These are phyloP conservation scores for Paramecium primaurelia DNA, from an alignment of 73 alveolate species.

Conservation along the genomic window DNA sequence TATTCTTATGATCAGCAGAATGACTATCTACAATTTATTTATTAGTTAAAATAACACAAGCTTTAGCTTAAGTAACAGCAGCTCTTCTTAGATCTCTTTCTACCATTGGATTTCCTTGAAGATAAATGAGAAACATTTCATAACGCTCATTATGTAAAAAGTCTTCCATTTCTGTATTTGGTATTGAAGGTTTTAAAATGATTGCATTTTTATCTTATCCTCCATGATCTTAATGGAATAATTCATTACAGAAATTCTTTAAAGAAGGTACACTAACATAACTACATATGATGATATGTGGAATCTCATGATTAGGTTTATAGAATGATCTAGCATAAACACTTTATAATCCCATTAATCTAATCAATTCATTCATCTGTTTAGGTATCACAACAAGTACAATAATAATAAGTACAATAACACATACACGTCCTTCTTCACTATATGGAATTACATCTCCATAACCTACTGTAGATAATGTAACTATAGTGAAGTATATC, in stretches of 20 bases:
- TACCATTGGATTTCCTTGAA: constrained; percentile 76
- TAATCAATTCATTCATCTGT: constrained; percentile 86
- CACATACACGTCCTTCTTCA: constrained; percentile 87
- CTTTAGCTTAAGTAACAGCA: constrained; percentile 83
- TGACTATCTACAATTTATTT: constrained; percentile 87
- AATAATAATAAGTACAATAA: constrained; percentile 77
- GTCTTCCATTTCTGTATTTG: constrained; percentile 88
- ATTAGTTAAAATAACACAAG: constrained; percentile 87
- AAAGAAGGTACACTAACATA: constrained; percentile 82
- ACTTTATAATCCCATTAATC: constrained; percentile 89
- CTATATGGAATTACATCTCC: constrained; percentile 93
- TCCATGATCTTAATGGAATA: constrained; percentile 96
- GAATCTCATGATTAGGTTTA: constrained; percentile 89
- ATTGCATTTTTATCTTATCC: constrained; percentile 90
- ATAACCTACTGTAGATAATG: constrained; percentile 95
- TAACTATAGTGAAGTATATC: constrained; percentile 84
- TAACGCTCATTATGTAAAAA: constrained; percentile 86
- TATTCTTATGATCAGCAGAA: constrained; percentile 94
- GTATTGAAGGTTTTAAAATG: constrained; percentile 82
- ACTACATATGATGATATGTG: constrained; percentile 93
- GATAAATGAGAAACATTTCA: constrained; percentile 80
- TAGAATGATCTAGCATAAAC: constrained; percentile 88
- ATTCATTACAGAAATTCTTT: constrained; percentile 87
- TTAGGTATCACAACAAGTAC: constrained; percentile 85
- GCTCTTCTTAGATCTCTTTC: constrained; percentile 84